Evolutionary conservation across 495 filamentous ascomycete species (phyloP), one percentile per base, ranked within the genome.

Genomic region (Aspergillus nidulans): DNA sequence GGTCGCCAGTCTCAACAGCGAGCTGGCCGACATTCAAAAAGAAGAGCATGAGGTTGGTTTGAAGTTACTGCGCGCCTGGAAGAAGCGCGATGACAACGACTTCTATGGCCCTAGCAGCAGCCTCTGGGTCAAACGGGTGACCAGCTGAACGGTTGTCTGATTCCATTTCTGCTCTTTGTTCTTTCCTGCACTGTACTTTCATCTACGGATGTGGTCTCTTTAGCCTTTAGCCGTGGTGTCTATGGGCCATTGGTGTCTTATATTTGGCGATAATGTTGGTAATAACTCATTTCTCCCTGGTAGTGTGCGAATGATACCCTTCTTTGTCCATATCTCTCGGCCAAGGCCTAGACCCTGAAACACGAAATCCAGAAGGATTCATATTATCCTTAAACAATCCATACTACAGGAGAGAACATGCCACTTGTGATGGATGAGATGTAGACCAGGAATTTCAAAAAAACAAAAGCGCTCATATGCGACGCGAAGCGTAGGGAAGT

Each of bases 21-120:
- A 95, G 68, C 77, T 95, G 34, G 86, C 85, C 7, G 90, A 95
- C 49, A 82, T 96, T 21, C 80, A 83, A 71, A 77, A 83, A 54
- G 84, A 94, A 69, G 85, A 91, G 63, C 90, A 96, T 64, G 92
- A 96, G 56, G 74, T 92, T 36, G 92, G 92, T 9, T 64, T 97
- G 62, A 89, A 85, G 72, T 68, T 96, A 39, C 84, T 92, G 63
- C 71, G 91, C 45, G 88, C 89, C 6, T 92, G 85, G 72, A 92
- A 89, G 68, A 79, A 87, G 53, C 74, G 82, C 52, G 89, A 92
- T 64, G 80, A 90, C 60, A 73, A 80, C 41, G 87, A 91, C 62
- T 78, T 81, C 41, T 79, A 84, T 45, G 87, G 80, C 52, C 85
- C 89, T 56, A 82, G 83, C 10, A 89, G 84, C 5, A 82, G 82